phyloP scores from a whole-genome alignment of 768 basidiomycete species.

The Hygrocybe punicea region DNA sequence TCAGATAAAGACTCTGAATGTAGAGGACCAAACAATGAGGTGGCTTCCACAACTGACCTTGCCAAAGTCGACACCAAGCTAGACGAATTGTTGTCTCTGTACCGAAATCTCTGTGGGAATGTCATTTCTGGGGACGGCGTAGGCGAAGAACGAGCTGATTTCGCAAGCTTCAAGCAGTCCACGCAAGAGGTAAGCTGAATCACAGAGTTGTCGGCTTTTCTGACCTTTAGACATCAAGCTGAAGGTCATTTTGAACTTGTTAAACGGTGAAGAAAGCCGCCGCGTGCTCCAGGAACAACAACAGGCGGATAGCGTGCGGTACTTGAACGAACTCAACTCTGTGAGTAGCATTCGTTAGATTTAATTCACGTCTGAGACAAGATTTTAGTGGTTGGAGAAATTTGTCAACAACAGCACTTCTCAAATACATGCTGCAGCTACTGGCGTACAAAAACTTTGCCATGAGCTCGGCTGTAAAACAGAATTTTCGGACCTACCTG shows the following conservation, averaged over 20 bases:
- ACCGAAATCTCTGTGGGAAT: background rate
- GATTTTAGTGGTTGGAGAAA: slow-evolving; percentile 69
- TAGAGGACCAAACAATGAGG: too few species aligned
- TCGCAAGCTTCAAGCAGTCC: background rate
- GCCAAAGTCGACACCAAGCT: slow-evolving; percentile 13
- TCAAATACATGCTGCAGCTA: slow-evolving; percentile 62
- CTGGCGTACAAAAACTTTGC: slow-evolving; percentile 59
- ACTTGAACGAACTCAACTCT: slow-evolving; percentile 72
- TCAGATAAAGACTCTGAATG: background rate
- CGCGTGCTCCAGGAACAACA: slow-evolving; percentile 53
- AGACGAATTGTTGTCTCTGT: slow-evolving; percentile 11
- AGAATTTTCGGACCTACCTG: background rate
- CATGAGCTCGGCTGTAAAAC: slow-evolving; percentile 43
- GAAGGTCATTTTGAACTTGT: slow-evolving; percentile 44
- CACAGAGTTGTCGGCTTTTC: background rate
- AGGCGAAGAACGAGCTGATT: slow-evolving; percentile 6
- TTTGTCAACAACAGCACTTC: slow-evolving; percentile 76
- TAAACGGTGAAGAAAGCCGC: slow-evolving; percentile 48
- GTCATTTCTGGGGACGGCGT: background rate
- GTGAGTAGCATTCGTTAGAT: slow-evolving; percentile 35
- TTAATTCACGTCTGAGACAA: slow-evolving; percentile 10
- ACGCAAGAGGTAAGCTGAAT: slow-evolving; percentile 1
- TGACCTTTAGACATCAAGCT: slow-evolving; percentile 27
- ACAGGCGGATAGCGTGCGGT: slow-evolving; percentile 71
- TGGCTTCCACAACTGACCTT: slow-evolving; percentile 3